Base-by-base conservation (phyloP, 2,329 filamentous ascomycete species). In the Monascus ruber region DNA sequence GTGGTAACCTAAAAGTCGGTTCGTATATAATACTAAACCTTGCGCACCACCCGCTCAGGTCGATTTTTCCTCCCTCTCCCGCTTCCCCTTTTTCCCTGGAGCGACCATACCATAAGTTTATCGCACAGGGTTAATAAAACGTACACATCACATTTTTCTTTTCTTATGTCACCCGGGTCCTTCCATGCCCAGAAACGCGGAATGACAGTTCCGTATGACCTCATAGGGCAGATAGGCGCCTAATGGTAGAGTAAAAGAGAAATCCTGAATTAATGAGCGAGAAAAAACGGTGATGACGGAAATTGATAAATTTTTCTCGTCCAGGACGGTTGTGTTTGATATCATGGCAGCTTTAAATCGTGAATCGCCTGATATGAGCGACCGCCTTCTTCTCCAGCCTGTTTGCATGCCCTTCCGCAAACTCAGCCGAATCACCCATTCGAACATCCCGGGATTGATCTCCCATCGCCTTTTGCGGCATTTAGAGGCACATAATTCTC, bases 241-340 rank as follows among this genome's bases (percentile, higher is more conserved):
- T 38, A 41, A 38, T 37, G 38, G 39, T 36, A 44, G 32, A 37
- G 39, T 35, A 40, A 40, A 39, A 36, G 34, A 40, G 38, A 40
- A 33, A 41, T 40, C 39, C 26, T 10, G 10, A 27, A 31, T 36
- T 33, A 39, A 40, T 33, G 31, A 24, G 10, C 31, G 34, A 35
- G 33, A 35, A 17, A 17, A 17, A 17, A 17, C 17, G 17, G 17
- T 17, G 17, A 17, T 17, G 17, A 17, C 17, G 17, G 17, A 17
- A 17, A 17, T 17, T 17, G 17, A 17, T 17, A 17, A 17, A 17
- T 17, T 17, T 17, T 17, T 17, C 17, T 17, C 17, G 17, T 17
- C 17, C 17, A 17, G 17, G 17, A 3, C 17, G 17, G 17, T 17
- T 17, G 17, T 3, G 17, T 17, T 17, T 17, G 17, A 17, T 17